Percentiles rank a stretch among this genome's conserved stretches.
Evolutionary conservation across 495 filamentous ascomycete genomes (phyloP).

Genomic region (Trichoderma erinaceum): DNA sequence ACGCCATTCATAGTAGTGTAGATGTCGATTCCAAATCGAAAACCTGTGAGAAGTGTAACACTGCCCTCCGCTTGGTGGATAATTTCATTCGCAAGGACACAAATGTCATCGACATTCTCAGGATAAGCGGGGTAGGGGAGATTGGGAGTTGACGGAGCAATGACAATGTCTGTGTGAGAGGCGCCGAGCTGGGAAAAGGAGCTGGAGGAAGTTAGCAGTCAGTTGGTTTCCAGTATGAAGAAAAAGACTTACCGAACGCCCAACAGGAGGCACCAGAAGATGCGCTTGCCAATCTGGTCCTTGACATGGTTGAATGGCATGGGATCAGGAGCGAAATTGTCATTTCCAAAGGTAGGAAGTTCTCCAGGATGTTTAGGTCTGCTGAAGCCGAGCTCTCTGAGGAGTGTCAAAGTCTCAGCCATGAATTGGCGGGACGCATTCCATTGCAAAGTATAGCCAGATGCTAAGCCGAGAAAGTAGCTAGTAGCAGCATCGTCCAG

Average conservation of each 20-base stretch:
- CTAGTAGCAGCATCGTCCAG: conserved; percentile 82
- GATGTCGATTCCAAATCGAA: conserved; percentile 69
- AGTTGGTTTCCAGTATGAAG: background rate
- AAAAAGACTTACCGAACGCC: conserved; percentile 44
- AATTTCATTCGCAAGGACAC: conserved; percentile 56
- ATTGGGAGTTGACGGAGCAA: conserved; percentile 64
- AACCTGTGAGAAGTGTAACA: conserved; percentile 61
- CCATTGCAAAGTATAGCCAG: conserved; percentile 62
- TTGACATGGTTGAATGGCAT: conserved; percentile 58
- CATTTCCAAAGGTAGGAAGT: conserved; percentile 23
- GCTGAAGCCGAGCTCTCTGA: conserved; percentile 59
- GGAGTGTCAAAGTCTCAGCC: conserved; percentile 65
- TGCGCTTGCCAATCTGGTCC: conserved; percentile 68
- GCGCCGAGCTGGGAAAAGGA: conserved; percentile 66
- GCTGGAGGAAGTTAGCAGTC: conserved; percentile 26
- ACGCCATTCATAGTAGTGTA: conserved; percentile 65
- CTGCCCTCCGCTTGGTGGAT: conserved; percentile 55
- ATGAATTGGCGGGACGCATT: conserved; percentile 63
- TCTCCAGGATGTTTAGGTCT: conserved; percentile 35
- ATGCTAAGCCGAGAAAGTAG: conserved; percentile 71
- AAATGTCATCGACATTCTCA: conserved; percentile 72
- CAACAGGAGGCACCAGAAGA: conserved; percentile 73
- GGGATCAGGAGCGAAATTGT: conserved; percentile 16
- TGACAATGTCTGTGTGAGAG: conserved; percentile 53
- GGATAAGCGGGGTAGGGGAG: conserved; percentile 79